Conservation (phyloP, 2,329 filamentous ascomycete species). For the Samsoniella hepiali region DNA sequence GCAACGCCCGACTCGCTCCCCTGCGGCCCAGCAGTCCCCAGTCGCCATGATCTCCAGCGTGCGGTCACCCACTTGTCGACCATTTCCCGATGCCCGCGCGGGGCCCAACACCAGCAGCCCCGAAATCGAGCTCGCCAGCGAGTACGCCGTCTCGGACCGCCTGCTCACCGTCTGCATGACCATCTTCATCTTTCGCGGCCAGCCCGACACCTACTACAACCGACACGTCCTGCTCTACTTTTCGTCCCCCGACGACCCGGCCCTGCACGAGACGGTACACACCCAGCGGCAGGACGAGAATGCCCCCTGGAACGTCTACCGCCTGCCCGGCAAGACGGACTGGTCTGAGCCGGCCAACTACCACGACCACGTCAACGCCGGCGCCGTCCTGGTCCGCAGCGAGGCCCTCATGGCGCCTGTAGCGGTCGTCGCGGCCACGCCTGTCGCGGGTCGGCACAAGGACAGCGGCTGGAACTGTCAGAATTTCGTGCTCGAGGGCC, state of each 20-base stretch:
- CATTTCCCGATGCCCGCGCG: background rate
- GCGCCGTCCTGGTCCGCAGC: conserved; percentile 16
- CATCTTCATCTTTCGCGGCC: conserved; percentile 20
- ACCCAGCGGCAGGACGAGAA: conserved; percentile 17
- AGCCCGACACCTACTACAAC: conserved; percentile 20
- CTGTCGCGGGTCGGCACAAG: conserved; percentile 12
- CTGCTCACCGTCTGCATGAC: conserved; percentile 18
- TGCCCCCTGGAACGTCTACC: conserved; percentile 16
- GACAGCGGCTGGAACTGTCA: conserved; percentile 22
- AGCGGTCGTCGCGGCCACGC: conserved; percentile 14
- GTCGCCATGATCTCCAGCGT: conserved; percentile 10
- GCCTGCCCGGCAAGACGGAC: conserved; percentile 13
- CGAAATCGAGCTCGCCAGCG: conserved; percentile 8
- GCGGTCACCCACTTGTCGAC: background rate
- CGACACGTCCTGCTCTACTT: conserved; percentile 21
- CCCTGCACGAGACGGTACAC: conserved; percentile 20
- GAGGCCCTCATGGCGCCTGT: conserved; percentile 19
- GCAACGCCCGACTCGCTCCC: background rate
- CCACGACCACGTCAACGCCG: conserved; percentile 21
- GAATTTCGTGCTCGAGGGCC: conserved; percentile 20
- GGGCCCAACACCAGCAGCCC: background rate
- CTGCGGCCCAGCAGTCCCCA: background rate
- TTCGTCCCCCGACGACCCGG: conserved; percentile 20
- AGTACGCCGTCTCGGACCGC: conserved; percentile 13
- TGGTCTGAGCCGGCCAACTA: conserved; percentile 20